Conservation (phyloP, 176 grass and related monocot genomes). For the Bothriochloa decipiens region DNA sequence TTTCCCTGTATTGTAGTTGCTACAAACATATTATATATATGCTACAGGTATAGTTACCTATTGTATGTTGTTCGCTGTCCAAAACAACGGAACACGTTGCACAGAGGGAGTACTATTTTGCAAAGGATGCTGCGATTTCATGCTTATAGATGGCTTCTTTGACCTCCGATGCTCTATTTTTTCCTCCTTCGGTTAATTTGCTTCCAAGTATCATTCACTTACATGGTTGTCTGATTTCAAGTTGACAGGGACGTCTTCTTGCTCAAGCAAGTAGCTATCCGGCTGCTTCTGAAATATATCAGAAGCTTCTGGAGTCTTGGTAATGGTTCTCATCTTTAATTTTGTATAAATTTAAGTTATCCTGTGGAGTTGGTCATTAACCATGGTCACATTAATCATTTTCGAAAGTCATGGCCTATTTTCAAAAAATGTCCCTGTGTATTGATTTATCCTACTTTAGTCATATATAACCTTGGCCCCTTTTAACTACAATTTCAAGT, state of each 20-base stretch:
- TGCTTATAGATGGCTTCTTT: slow-evolving; percentile 6
- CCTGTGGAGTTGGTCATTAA: slow-evolving; percentile 6
- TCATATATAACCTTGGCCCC: slow-evolving; percentile 10
- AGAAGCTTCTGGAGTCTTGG: slow-evolving; percentile 82
- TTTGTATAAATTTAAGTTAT: slow-evolving; percentile 26
- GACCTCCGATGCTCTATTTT: slow-evolving; percentile 2
- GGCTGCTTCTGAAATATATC: slow-evolving; percentile 76
- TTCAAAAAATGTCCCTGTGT: not conserved
- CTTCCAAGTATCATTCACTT: slow-evolving; percentile 43
- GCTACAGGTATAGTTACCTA: not conserved
- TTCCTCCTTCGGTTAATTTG: not conserved
- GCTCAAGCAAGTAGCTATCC: slow-evolving; percentile 69
- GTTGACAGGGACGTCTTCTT: slow-evolving; percentile 97
- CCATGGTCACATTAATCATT: not conserved
- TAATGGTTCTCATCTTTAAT: slow-evolving; percentile 46
- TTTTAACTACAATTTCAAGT: slow-evolving; percentile 11
- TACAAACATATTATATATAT: not conserved
- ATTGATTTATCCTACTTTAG: slow-evolving; percentile 15
- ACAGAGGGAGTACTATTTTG: not conserved
- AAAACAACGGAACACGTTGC: not conserved
- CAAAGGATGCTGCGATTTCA: not conserved
- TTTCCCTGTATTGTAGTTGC: not conserved
- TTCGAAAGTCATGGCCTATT: not conserved
- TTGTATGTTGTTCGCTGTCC: not conserved
- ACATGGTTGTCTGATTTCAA: slow-evolving; percentile 74